Evolutionary conservation across 345 rosid genomes (phyloP).

Genomic region (Lepidium aucheri): DNA sequence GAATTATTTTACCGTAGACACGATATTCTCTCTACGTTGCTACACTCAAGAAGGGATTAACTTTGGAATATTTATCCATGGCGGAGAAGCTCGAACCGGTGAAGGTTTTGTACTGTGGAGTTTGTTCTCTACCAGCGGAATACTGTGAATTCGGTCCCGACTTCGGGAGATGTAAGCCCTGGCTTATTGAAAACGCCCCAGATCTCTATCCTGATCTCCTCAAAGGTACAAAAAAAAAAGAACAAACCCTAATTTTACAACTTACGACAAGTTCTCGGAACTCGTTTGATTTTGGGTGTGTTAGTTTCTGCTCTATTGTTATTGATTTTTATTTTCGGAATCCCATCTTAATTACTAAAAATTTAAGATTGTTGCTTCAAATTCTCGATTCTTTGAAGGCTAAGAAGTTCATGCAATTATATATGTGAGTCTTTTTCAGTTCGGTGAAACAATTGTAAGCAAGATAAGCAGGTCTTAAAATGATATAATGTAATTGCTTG

Average conservation of each 20-base stretch:
- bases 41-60: neutral
- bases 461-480: neutral
- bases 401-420: neutral
- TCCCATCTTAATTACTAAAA: neutral
- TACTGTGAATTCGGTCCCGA: constrained; percentile 95
- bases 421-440: neutral
- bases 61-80: constrained; percentile 20
- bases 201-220: constrained; percentile 82
- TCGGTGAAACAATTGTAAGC: neutral
- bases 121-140: constrained; percentile 82
- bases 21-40: neutral
- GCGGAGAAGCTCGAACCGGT: constrained; percentile 72
- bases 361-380: neutral
- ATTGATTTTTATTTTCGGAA: neutral
- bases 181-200: constrained; percentile 78
- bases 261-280: neutral
- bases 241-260: constrained; percentile 12
- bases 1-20: neutral
- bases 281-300: neutral
- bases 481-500: neutral
- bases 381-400: neutral
- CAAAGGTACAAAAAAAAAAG: constrained; percentile 35
- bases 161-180: constrained; percentile 88
- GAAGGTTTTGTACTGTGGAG: constrained; percentile 62
- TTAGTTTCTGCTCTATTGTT: neutral